phyloP scores from a whole-genome alignment of 2,329 filamentous ascomycete species.

The Coniella vitis region DNA sequence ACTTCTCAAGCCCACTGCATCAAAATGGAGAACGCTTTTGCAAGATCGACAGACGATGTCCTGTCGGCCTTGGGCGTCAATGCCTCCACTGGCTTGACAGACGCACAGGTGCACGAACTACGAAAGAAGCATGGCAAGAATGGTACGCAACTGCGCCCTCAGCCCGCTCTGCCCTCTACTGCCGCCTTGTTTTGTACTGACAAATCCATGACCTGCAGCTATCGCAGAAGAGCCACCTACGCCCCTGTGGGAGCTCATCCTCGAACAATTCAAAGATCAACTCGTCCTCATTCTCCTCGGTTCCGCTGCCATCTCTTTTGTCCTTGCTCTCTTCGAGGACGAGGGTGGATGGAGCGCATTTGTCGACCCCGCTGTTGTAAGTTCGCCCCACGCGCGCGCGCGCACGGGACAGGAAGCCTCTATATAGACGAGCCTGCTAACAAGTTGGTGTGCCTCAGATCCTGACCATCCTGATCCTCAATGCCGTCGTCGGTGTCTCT shows the following conservation, averaged over 20 bases:
- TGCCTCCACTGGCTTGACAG: slow-evolving; percentile 46
- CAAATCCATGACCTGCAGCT: slow-evolving; percentile 29
- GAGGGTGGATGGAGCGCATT: slow-evolving; percentile 95
- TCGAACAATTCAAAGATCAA: slow-evolving; percentile 99
- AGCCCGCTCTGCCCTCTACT: not conserved
- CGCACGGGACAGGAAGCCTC: not conserved
- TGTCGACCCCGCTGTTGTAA: slow-evolving; percentile 88
- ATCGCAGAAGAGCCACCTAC: slow-evolving; percentile 87
- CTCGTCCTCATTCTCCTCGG: slow-evolving; percentile 90
- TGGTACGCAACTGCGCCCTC: slow-evolving; percentile 39
- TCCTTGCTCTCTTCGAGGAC: slow-evolving; percentile 86
- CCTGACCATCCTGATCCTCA: slow-evolving; percentile 91
- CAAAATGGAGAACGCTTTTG: slow-evolving; percentile 57
- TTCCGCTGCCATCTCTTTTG: slow-evolving; percentile 88
- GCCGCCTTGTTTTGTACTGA: not conserved
- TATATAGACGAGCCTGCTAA: not conserved
- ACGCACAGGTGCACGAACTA: slow-evolving; percentile 49
- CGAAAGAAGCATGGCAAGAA: slow-evolving; percentile 59
- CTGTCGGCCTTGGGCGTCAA: slow-evolving; percentile 53
- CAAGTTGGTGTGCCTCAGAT: slow-evolving; percentile 50
- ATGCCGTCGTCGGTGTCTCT: slow-evolving; percentile 93
- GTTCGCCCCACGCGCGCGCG: slow-evolving; percentile 31
- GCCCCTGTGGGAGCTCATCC: slow-evolving; percentile 88
- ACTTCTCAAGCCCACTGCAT: slow-evolving; percentile 10
- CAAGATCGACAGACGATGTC: slow-evolving; percentile 50